Evolutionary conservation across 306 rosid species (phyloP), one percentile per base, ranked within the genome.

Genomic region (Adenanthera pavonina): DNA sequence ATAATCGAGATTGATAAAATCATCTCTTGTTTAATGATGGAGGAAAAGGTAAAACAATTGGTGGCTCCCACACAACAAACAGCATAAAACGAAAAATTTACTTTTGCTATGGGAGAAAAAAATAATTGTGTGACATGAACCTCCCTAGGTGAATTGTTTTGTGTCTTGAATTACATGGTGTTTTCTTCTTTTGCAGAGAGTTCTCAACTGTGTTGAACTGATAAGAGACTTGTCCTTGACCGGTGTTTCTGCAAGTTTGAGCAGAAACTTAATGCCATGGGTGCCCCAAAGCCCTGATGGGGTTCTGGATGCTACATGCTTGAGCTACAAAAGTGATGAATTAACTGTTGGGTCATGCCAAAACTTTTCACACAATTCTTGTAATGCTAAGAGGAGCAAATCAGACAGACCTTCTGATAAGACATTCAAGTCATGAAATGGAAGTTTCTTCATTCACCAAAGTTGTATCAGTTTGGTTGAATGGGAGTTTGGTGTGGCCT

Each of bases 261-360:
- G 83, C 69, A 82, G 67, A 7, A 67, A 80, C 48, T 75, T 83
- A 3, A 82, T 78, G 41, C 33, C 91, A 65, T 82, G 81, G 10
- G 78, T 86, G 69, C 97, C 99, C 47, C 92, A 89, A 78, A 95
- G 99, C 74, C 96, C 98, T 4, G 66, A 78, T 74, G 92, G 94
- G 85, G 98, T 93, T 64, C 78, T 95, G 60, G 98, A 93, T 80
- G 93, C 88, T 71, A 90, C 97, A 69, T 92, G 92, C 84, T 90
- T 86, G 89, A 92, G 98, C 88, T 89, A 53, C 69, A 93, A 86
- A 90, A 92, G 94, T 81, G 98, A 92, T 73, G 97, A 90, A 74
- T 79, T 90, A 87, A 88, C 92, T 61, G 88, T 74, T 78, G 91
- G 90, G 36, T 92, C 97, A 81, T 91, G 91, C 82, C 90, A 90